Conservation (phyloP, 768 basidiomycete genomes). For the Suillus paluster region DNA sequence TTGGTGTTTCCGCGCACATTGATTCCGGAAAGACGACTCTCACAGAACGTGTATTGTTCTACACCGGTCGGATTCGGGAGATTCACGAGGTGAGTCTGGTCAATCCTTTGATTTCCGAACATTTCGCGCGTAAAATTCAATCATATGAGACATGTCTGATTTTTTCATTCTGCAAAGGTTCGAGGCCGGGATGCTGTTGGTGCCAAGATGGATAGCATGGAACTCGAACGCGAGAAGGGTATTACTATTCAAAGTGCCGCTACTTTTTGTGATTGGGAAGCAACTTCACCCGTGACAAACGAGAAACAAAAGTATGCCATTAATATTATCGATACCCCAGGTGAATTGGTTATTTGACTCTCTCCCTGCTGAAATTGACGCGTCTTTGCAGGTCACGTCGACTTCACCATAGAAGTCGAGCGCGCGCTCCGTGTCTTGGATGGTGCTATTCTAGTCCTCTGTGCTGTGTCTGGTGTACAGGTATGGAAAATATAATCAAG, state of each 20-base stretch:
- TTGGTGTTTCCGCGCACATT: slow-evolving; percentile 94
- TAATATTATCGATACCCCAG: slow-evolving; percentile 99
- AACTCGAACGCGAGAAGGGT: slow-evolving; percentile 97
- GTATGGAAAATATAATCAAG: slow-evolving; percentile 39
- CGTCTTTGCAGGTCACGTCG: slow-evolving; percentile 83
- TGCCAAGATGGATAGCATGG: slow-evolving; percentile 99
- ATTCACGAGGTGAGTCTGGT: slow-evolving; percentile 86
- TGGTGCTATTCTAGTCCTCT: slow-evolving; percentile 94
- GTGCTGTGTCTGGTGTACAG: slow-evolving; percentile 97
- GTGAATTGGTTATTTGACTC: slow-evolving; percentile 40
- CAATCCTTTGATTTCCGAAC: too few relatives aligned
- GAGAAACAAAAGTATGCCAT: slow-evolving; percentile 85
- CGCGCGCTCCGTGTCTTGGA: slow-evolving; percentile 95
- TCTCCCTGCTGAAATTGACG: neutral
- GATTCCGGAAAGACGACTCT: slow-evolving; percentile 98
- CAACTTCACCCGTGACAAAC: slow-evolving; percentile 60
- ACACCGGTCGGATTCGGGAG: slow-evolving; percentile 92
- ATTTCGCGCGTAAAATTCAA: slow-evolving; percentile 7
- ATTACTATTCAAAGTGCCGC: slow-evolving; percentile 99
- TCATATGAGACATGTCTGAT: neutral
- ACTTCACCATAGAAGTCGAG: slow-evolving; percentile 99
- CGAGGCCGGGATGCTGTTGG: slow-evolving; percentile 94
- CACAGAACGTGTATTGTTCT: slow-evolving; percentile 94
- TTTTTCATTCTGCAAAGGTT: slow-evolving; percentile 54
- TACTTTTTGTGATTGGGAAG: slow-evolving; percentile 97